A percentile compares a stretch with the other conserved stretches of the same genome.
phyloP scores from a whole-genome alignment of 83 land plant genomes.

The Picea abies region DNA sequence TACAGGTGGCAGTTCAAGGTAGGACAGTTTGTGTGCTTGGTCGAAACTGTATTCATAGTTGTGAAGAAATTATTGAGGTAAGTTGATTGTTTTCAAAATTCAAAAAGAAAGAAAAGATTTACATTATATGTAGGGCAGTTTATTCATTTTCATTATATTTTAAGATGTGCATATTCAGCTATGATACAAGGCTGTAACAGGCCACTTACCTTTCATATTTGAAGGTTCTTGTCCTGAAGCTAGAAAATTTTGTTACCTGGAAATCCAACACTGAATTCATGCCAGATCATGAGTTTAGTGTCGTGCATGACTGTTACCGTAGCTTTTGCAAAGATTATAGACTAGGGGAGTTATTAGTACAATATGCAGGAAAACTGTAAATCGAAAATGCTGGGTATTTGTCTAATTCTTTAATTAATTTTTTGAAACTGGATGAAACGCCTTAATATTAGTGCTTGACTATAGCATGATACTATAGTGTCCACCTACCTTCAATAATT shows the following conservation, averaged over 20 bases:
- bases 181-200: constrained; percentile 75
- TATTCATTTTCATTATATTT: not conserved
- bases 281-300: not conserved
- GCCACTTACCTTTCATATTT: constrained; percentile 69
- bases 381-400: too few relatives aligned
- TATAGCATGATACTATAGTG: too few relatives aligned
- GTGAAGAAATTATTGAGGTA: constrained; percentile 83
- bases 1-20: constrained; percentile 96
- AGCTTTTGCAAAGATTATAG: too few relatives aligned
- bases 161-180: constrained; percentile 55
- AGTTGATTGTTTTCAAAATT: not conserved
- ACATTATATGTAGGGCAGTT: not conserved
- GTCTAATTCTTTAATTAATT: too few relatives aligned
- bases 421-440: too few relatives aligned
- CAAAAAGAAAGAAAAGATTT: not conserved
- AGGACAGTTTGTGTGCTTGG: constrained; percentile 95
- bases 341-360: too few relatives aligned
- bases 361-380: too few relatives aligned
- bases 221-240: constrained; percentile 92
- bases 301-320: too few relatives aligned
- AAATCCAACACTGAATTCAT: constrained; percentile 37
- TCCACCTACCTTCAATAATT: too few relatives aligned
- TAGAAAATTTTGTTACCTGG: constrained; percentile 75
- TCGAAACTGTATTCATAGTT: constrained; percentile 53
- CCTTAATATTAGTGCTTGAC: too few relatives aligned